phyloP scores from a whole-genome alignment of 257 asterid genomes.

The Solanum chiquidenum region DNA sequence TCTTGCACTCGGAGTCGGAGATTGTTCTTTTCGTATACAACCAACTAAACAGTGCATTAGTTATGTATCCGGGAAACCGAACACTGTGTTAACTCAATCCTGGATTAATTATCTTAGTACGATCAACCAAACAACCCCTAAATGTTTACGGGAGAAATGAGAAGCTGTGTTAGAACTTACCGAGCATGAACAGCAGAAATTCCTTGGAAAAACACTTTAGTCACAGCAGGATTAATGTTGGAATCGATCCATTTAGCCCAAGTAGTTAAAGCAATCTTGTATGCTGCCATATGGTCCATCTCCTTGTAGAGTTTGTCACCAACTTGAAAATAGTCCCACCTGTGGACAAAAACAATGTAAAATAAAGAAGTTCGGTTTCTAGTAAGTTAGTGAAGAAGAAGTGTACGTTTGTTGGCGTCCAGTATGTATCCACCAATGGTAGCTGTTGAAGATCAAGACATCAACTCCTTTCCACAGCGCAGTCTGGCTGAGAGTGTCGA shows the following conservation, averaged over 20 bases:
- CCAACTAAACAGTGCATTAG: neutral
- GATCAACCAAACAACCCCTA: neutral
- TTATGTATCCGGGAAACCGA: neutral
- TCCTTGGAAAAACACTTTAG: constrained; percentile 61
- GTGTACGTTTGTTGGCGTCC: constrained; percentile 35
- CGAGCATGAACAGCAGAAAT: constrained; percentile 47
- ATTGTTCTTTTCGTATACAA: neutral
- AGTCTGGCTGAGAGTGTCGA: constrained; percentile 38
- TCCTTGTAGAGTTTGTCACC: neutral
- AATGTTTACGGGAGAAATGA: neutral
- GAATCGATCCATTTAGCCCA: constrained; percentile 76
- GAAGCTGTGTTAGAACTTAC: constrained; percentile 19
- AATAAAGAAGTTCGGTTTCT: neutral
- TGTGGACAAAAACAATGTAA: neutral
- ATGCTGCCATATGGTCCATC: constrained; percentile 54
- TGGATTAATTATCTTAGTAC: neutral
- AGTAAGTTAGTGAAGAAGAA: neutral
- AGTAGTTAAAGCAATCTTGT: constrained; percentile 48
- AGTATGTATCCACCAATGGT: constrained; percentile 84
- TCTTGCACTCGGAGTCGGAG: neutral
- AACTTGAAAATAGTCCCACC: neutral
- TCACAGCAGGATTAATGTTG: constrained; percentile 32
- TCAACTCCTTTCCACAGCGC: constrained; percentile 34
- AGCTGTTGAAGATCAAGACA: constrained; percentile 51
- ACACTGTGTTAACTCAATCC: neutral